Base-by-base conservation (phyloP, 441 rosid genomes). In the Biscutella auriculata region DNA sequence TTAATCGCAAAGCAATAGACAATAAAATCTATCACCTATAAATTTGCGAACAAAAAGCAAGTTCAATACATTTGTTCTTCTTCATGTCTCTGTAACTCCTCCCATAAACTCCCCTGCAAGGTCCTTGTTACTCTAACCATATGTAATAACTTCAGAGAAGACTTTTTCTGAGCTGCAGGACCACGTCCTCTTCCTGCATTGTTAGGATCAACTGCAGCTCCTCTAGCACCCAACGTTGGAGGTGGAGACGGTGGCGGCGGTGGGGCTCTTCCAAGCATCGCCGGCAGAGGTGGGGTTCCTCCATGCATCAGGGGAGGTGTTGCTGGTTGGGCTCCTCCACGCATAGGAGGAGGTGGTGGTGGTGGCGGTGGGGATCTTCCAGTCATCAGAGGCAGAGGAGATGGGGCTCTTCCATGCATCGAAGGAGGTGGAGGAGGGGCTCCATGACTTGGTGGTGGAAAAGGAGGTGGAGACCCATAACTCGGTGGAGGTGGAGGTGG, bases 71-170 rank as follows among this genome's bases (percentile, higher is more conserved):
- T 85, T 72, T 87, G 99, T 54, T 82, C 75, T 57, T 83, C 97
- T 57, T 85, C 94, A 43, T 79, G 84, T 72, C 79, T 89, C 70
- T 93, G 99, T 71, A 93, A 64, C 77, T 93, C 97, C 15, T 93
- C 96, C 99, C 97, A 93, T 68, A 93, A 85, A 76, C 96, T 93
- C 80, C 99, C 99, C 76, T 89, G 96, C 50, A 93, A 63, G 62
- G 91, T 93, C 79, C 96, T 81, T 69, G 99, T 81, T 62, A 89
- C 95, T 76, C 89, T 93, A 74, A 95, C 87, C 99, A 96, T 89
- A 46, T 89, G 99, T 52, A 93, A 57, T 65, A 97, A 97, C 80
- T 93, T 93, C 68, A 93, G 73, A 25, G 96, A 79, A 66, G 99
- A 87, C 75, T 84, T 82, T 70, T 78, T 76, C 9, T 77, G 75